Percentiles rank a stretch among this genome's conserved stretches.
These are phyloP conservation scores for Mortierella sp. DNA, from an alignment of 371 early-diverging fungal genomes.

Conservation along the genomic window DNA sequence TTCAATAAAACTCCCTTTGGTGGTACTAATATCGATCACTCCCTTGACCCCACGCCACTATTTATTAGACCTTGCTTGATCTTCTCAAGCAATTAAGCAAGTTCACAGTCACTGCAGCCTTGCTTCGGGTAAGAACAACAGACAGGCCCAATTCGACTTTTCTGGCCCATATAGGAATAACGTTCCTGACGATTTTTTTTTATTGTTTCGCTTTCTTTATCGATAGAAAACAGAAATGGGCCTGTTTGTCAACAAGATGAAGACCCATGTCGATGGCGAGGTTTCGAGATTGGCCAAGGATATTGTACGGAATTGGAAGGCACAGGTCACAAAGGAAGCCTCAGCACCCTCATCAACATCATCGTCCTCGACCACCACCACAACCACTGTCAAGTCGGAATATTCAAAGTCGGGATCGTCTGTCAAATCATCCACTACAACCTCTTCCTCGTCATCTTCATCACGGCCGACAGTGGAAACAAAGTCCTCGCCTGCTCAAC, in stretches of 20 bases:
- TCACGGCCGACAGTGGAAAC: constrained; percentile 36
- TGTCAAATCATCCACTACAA: constrained; percentile 14
- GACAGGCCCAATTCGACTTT: not conserved
- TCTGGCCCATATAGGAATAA: not conserved
- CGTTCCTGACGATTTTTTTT: not conserved
- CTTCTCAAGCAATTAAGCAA: constrained; percentile 42
- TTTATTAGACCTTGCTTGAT: constrained; percentile 34
- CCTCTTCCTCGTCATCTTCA: constrained; percentile 16
- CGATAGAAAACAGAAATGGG: constrained; percentile 84
- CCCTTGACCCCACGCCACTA: not conserved
- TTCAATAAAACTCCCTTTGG: not conserved
- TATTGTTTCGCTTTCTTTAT: not conserved
- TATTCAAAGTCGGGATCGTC: constrained; percentile 26
- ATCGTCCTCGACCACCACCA: constrained; percentile 35
- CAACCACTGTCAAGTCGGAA: constrained; percentile 21
- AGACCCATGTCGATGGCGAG: constrained; percentile 69
- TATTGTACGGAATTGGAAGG: constrained; percentile 87
- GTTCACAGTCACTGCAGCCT: constrained; percentile 45
- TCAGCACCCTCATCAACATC: constrained; percentile 21
- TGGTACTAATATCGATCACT: constrained; percentile 6
- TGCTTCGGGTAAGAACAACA: constrained; percentile 37
- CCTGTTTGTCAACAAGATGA: constrained; percentile 77
- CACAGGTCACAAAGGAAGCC: constrained; percentile 68
- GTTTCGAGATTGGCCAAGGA: constrained; percentile 77
- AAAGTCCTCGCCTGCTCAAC: constrained; percentile 22